Evolutionary conservation across 441 rosid genomes (phyloP).

Genomic region (Geranium incanum): DNA sequence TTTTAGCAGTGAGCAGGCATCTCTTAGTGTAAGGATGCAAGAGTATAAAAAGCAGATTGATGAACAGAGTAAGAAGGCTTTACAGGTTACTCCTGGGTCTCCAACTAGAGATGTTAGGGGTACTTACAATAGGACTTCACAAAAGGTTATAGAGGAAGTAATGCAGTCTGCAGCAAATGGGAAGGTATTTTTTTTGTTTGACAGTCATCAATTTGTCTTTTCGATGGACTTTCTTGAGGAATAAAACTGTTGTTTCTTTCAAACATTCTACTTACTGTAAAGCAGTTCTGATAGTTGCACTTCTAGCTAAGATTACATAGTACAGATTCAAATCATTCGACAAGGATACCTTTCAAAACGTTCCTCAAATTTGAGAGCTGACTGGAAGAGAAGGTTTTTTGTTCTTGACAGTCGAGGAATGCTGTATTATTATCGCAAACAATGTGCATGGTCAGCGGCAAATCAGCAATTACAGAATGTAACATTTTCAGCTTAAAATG

Average conservation of each 20-base stretch:
- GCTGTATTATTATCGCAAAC: conserved; percentile 95
- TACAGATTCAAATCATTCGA: conserved; percentile 91
- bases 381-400: conserved; percentile 98
- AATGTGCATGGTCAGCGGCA: conserved; percentile 76
- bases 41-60: conserved; percentile 94
- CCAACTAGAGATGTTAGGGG: conserved; percentile 94
- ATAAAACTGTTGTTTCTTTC: conserved; percentile 4
- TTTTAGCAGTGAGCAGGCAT: conserved; percentile 93
- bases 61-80: conserved; percentile 79
- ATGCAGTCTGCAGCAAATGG: conserved; percentile 99
- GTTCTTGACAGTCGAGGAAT: conserved; percentile 98
- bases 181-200: conserved; percentile 44
- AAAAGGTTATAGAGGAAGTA: conserved; percentile 96
- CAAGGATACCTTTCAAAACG: conserved; percentile 98
- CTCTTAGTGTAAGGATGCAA: conserved; percentile 92
- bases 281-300: background rate
- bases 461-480: conserved; percentile 28
- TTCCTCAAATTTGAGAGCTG: conserved; percentile 90
- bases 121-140: conserved; percentile 95
- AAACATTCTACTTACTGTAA: background rate
- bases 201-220: background rate
- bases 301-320: conserved; percentile 20
- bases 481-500: conserved; percentile 14
- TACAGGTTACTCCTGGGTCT: conserved; percentile 83
- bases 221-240: conserved; percentile 12